Base-by-base conservation (phyloP, 352 stramenopile genomes). In the Phytopythium delawarense region DNA sequence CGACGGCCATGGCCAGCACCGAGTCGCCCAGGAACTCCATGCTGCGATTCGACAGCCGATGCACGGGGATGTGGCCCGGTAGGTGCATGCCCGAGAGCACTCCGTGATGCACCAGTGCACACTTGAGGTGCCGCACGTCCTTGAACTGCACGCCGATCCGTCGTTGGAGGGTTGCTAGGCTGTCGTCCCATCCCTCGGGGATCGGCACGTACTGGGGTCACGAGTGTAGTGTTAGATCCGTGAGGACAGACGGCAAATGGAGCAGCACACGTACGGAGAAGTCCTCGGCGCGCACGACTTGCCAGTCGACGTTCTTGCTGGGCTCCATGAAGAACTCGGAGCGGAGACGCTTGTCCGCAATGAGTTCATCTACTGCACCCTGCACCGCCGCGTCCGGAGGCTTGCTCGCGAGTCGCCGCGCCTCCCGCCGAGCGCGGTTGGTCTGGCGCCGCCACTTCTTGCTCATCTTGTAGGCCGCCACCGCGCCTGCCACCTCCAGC, bases 21-120 rank as follows among this genome's bases (percentile, higher is more conserved):
- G 79, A 79, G 67, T 89, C 77, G 11, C 79, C 79, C 9, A 89
- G 60, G 50, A 82, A 87, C 62, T 86, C 79, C 32, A 89, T 66
- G 52, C 75, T 83, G 34, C 79, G 75, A 58, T 89, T 89, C 50
- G 79, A 82, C 4, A 83, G 57, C 6, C 79, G 79, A 35, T 87
- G 74, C 11, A 65, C 52, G 5, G 65, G 63, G 16, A 85, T 65
- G 2, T 65, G 45, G 0, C 44, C 23, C 5, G 71, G 65, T 9
- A 85, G 46, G 21, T 68, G 63, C 20, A 59, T 49, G 44, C 73
- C 60, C 12, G 58, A 55, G 40, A 87, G 63, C 4, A 65, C 69
- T 48, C 79, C 74, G 59, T 86, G 78, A 58, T 89, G 79, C 15
- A 80, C 73, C n/a, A 87, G 63, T 48, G 79, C 79, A 34, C 74